Conservation (phyloP, 345 rosid species). For the thale cress (Arabidopsis thaliana) region TAIR10.1 NC_003074.8:2210001-2210500, state of each 20-base stretch:
- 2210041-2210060: background rate
- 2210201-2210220: background rate
- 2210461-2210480: background rate
- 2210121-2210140: background rate
- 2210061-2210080: background rate
- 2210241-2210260: background rate
- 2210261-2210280: background rate
- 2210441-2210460: background rate
- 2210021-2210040: background rate
- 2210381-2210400: background rate
- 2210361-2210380: background rate
- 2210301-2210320: background rate
- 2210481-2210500: background rate
- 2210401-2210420: background rate
- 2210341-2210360: background rate
- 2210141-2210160: background rate
- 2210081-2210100: background rate
- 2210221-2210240: background rate
- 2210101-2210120: background rate
- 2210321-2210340: background rate
- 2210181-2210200: background rate
- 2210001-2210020: background rate
- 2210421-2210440: background rate
- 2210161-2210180: background rate
- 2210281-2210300: background rate